Conservation (phyloP, 1,284 basidiomycete species). For the Heterobasidion irregulare region DNA sequence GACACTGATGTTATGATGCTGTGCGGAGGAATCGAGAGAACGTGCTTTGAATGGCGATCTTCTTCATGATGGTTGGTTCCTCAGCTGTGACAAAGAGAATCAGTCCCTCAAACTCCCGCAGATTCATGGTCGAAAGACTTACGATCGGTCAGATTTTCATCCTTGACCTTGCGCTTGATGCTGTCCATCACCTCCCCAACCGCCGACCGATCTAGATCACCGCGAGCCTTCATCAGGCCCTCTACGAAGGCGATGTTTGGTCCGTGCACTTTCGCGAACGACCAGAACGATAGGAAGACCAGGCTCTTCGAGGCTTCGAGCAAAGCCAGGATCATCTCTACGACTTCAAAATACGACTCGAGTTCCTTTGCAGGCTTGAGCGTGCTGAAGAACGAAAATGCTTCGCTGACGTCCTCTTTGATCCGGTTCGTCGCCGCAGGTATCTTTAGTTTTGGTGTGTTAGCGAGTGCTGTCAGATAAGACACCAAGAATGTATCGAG, state of each 20-base stretch:
- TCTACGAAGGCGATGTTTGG: constrained; percentile 92
- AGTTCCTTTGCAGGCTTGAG: constrained; percentile 80
- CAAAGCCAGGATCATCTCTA: constrained; percentile 81
- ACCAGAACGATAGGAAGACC: constrained; percentile 92
- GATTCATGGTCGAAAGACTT: constrained; percentile 28
- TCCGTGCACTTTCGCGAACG: constrained; percentile 93
- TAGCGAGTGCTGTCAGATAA: constrained; percentile 85
- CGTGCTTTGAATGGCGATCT: constrained; percentile 66
- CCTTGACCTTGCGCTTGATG: constrained; percentile 86
- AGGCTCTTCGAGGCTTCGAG: constrained; percentile 88
- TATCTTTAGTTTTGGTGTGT: constrained; percentile 83
- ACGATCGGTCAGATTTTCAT: constrained; percentile 81
- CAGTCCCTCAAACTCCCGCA: constrained; percentile 5
- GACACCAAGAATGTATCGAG: constrained; percentile 86
- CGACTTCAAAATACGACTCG: constrained; percentile 77
- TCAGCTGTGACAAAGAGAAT: constrained; percentile 34
- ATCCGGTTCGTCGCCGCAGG: constrained; percentile 80
- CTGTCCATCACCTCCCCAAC: constrained; percentile 94
- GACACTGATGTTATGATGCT: constrained; percentile 1
- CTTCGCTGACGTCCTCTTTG: constrained; percentile 72
- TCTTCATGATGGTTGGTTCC: constrained; percentile 83
- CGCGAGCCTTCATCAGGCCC: constrained; percentile 80
- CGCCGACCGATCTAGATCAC: constrained; percentile 83
- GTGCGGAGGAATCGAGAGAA: constrained; percentile 56
- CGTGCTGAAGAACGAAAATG: constrained; percentile 76